Percentiles rank a stretch among this genome's conserved stretches.
phyloP scores from a whole-genome alignment of 768 basidiomycete species.

The Leccinellum luteum region DNA sequence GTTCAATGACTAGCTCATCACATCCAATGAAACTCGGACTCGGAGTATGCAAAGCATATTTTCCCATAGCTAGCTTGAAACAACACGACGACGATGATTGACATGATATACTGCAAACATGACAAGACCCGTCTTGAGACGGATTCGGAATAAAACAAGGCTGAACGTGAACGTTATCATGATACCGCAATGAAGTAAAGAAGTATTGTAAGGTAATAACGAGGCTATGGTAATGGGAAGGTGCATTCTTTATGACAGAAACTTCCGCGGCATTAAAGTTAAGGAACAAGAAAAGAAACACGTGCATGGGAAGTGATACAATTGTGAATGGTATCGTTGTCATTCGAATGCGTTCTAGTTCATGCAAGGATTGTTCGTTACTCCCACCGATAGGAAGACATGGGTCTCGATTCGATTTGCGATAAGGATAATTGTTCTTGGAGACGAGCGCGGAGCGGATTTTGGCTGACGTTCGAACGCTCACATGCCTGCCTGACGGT shows the following conservation, averaged over 20 bases:
- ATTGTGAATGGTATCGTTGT: conserved; percentile 23
- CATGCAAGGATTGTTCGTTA: conserved; percentile 21
- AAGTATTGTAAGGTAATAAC: conserved; percentile 12
- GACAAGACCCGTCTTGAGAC: conserved; percentile 15
- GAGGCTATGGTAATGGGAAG: conserved; percentile 4
- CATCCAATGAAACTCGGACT: neutral
- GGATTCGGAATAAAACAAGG: neutral
- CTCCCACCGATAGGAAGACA: conserved; percentile 14
- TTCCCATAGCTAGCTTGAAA: conserved; percentile 25
- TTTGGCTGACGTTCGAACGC: neutral
- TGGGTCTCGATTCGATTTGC: neutral
- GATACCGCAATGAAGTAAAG: conserved; percentile 8
- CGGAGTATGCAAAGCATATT: conserved; percentile 10
- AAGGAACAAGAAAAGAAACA: conserved; percentile 2
- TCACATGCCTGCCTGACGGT: conserved; percentile 69
- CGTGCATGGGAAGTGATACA: conserved; percentile 28
- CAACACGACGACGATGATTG: conserved; percentile 23
- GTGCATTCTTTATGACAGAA: neutral
- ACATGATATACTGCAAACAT: conserved; percentile 18
- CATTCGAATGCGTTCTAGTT: conserved; percentile 29
- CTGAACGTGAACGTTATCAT: neutral
- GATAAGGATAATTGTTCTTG: neutral
- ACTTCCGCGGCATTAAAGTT: conserved; percentile 3
- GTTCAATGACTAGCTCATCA: neutral
- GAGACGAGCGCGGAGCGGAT: neutral